phyloP scores from a whole-genome alignment of 2,329 filamentous ascomycete genomes.

The Hypoxylon sp. region DNA sequence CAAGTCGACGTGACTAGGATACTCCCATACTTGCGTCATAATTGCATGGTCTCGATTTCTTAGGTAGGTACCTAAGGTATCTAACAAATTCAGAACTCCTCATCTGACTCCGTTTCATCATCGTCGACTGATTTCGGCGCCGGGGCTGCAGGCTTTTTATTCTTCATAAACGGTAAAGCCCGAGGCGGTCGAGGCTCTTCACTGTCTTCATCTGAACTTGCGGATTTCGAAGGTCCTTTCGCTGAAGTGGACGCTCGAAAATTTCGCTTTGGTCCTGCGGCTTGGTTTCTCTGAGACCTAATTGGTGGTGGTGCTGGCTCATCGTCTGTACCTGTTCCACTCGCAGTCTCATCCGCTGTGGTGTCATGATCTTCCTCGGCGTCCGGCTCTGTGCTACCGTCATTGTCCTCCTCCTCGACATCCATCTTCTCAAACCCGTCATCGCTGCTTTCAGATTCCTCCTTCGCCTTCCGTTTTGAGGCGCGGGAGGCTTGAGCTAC shows the following conservation, averaged over 20 bases:
- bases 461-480: conserved; percentile 64
- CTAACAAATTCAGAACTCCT: conserved; percentile 60
- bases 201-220: conserved; percentile 41
- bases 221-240: conserved; percentile 8
- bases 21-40: conserved; percentile 9
- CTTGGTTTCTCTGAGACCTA: conserved; percentile 27
- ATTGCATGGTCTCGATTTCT: conserved; percentile 26
- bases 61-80: neutral
- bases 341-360: conserved; percentile 58
- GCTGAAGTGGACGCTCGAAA: conserved; percentile 30
- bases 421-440: conserved; percentile 66
- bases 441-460: conserved; percentile 57
- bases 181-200: conserved; percentile 49
- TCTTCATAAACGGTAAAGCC: conserved; percentile 59
- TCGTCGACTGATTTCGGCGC: conserved; percentile 50
- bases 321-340: conserved; percentile 57
- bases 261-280: conserved; percentile 10
- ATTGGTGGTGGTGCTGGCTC: conserved; percentile 44
- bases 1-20: neutral
- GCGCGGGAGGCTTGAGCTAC: conserved; percentile 57
- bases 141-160: conserved; percentile 48
- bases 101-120: conserved; percentile 68
- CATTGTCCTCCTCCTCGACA: conserved; percentile 57
- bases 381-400: conserved; percentile 47
- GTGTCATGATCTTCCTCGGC: conserved; percentile 56